Percentiles rank a stretch among this genome's conserved stretches.
Conservation (phyloP, 1,284 basidiomycete species). For the Marasmius tenuissimus region DNA sequence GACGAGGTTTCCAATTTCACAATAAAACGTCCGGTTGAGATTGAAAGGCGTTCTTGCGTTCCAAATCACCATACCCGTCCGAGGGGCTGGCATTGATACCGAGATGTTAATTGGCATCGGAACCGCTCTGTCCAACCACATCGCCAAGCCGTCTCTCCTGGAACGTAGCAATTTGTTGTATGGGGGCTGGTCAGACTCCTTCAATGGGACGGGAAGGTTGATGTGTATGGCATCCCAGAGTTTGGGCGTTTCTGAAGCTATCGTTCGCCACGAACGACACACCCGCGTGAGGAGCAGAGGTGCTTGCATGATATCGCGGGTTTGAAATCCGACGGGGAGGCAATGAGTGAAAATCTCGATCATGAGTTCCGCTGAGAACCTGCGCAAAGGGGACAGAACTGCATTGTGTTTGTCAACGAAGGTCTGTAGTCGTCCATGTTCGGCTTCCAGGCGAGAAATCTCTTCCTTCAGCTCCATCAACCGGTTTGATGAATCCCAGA, state of each 20-base stretch:
- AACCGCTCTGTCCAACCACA: not conserved
- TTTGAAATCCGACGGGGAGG: not conserved
- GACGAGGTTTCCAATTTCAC: not conserved
- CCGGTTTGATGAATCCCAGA: not conserved
- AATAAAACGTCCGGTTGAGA: not conserved
- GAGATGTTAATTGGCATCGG: not conserved
- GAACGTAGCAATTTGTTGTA: not conserved
- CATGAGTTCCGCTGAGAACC: not conserved
- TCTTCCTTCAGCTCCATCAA: not conserved
- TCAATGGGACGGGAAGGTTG: not conserved
- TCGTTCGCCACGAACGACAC: not conserved
- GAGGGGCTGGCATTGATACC: not conserved
- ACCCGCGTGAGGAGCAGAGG: not conserved
- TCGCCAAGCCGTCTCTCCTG: not conserved
- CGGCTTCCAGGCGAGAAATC: not conserved
- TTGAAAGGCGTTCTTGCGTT: not conserved
- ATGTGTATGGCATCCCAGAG: not conserved
- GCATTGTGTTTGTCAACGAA: not conserved
- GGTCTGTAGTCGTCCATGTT: not conserved
- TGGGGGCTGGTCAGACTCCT: too few relatives aligned
- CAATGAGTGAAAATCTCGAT: not conserved
- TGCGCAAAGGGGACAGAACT: not conserved
- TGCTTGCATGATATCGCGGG: not conserved
- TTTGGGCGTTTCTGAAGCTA: not conserved
- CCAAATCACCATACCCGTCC: not conserved